Evolutionary conservation across 345 rosid genomes (phyloP).

Genomic region (Brassica nigra): DNA sequence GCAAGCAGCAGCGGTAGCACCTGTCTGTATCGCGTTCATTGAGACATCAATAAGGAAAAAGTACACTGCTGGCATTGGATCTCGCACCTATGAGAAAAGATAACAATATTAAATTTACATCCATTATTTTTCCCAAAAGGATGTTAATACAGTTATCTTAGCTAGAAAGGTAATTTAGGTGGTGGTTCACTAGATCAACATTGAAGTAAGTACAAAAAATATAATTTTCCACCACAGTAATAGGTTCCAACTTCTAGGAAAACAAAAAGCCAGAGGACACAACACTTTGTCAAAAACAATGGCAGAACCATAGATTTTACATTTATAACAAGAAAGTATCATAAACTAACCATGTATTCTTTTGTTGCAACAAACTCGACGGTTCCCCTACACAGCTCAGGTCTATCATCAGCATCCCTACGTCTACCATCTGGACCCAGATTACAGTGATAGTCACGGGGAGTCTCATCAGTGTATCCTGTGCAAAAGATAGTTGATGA

Average conservation of each 20-base stretch:
- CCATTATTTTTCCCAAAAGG: constrained; percentile 10
- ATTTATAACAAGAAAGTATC: constrained; percentile 44
- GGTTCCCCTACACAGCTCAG: constrained; percentile 90
- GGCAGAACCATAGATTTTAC: neutral
- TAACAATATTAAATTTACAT: constrained; percentile 11
- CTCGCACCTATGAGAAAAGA: constrained; percentile 69
- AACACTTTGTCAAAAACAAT: constrained; percentile 10
- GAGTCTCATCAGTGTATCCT: constrained; percentile 86
- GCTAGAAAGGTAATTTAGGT: constrained; percentile 11
- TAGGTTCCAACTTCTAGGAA: neutral
- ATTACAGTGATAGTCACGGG: constrained; percentile 87
- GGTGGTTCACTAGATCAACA: constrained; percentile 14
- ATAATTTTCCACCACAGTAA: neutral
- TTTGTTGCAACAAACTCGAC: constrained; percentile 92
- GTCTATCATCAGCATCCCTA: constrained; percentile 95
- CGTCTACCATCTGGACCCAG: constrained; percentile 93
- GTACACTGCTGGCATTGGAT: constrained; percentile 97
- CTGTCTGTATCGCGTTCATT: constrained; percentile 87
- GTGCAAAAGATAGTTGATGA: constrained; percentile 25
- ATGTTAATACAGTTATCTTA: constrained; percentile 1
- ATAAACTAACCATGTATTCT: constrained; percentile 86
- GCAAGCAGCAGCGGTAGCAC: constrained; percentile 98
- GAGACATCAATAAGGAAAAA: constrained; percentile 97
- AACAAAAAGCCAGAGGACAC: constrained; percentile 24
- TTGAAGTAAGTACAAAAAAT: neutral